A percentile compares a stretch with the other conserved stretches of the same genome.
Evolutionary conservation across 2,329 filamentous ascomycete species (phyloP).

Genomic region (Plectosphaerella plurivora): DNA sequence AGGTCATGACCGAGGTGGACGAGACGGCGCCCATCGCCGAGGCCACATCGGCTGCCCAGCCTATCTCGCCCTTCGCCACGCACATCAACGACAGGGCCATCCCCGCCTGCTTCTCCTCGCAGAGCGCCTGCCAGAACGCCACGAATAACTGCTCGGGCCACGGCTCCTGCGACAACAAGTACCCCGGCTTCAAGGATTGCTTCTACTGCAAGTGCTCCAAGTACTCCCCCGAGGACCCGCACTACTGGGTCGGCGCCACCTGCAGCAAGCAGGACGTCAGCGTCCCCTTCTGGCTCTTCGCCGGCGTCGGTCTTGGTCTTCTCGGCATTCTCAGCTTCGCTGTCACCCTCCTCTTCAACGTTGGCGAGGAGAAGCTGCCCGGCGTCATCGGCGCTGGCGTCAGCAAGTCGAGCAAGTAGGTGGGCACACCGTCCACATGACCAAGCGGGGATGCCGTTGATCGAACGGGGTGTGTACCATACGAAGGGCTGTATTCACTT

Average conservation of each 20-base stretch:
- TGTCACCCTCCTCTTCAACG: slow-evolving; percentile 74
- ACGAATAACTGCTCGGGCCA: slow-evolving; percentile 82
- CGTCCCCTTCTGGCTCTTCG: slow-evolving; percentile 82
- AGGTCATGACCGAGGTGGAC: slow-evolving; percentile 31
- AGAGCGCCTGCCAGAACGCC: slow-evolving; percentile 60
- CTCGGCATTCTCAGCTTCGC: slow-evolving; percentile 64
- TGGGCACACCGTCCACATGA: not conserved
- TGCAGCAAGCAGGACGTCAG: slow-evolving; percentile 93
- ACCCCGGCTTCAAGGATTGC: slow-evolving; percentile 50
- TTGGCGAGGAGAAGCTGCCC: slow-evolving; percentile 83
- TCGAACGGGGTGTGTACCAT: slow-evolving; percentile 18
- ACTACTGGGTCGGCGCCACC: slow-evolving; percentile 74
- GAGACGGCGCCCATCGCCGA: slow-evolving; percentile 13
- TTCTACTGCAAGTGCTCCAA: slow-evolving; percentile 71
- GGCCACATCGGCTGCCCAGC: slow-evolving; percentile 3
- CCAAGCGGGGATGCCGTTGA: slow-evolving; percentile 1
- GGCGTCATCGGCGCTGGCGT: slow-evolving; percentile 97
- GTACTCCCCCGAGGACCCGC: not conserved
- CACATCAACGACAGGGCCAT: slow-evolving; percentile 31
- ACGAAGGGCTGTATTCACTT: slow-evolving; percentile 17
- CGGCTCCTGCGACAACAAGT: slow-evolving; percentile 70
- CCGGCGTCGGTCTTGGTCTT: slow-evolving; percentile 67
- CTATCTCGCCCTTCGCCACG: slow-evolving; percentile 16
- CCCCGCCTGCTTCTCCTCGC: slow-evolving; percentile 70
- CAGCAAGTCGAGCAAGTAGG: slow-evolving; percentile 58